Evolutionary conservation across 805 yeast genomes (phyloP), one percentile per base, ranked within the genome.

Genomic region (Kregervanrija pseudodelftensis): DNA sequence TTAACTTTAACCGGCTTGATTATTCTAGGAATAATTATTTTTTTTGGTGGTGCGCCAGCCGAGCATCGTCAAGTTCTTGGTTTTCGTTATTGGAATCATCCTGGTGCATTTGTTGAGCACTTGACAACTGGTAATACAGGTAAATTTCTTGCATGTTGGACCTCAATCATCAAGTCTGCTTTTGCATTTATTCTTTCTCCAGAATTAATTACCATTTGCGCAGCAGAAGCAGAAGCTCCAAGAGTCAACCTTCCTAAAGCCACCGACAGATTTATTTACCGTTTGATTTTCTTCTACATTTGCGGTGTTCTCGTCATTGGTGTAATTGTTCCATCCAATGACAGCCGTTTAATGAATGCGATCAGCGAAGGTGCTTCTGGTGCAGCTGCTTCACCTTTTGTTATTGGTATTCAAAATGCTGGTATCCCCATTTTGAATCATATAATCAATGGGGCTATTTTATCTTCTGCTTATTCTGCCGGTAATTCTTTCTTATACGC

Each of bases 341-440:
- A 72, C 53, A 59, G 57, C 36, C 59, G 67, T 46, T 64, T 73
- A 41, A 63, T 75, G 52, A 53, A 52, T 39, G 76, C 76, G 13
- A 62, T 74, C 53, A 69, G 66, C n/a, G 65, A 68, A 33, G 82
- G 80, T 52, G 49, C 61, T 11, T 53, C 68, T 11, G 77, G 79
- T 50, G 93, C 95, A 5, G 77, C 82, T 39, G 91, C 91, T 15
- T 84, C 95, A 12, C 96, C 96, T 32, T 88, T 85, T 56, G 91
- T 86, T 43, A 81, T 86, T 59, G 95, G 95, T 44, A 82, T 87
- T 56, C 77, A 77, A 56, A 74, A 72, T 52, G 85, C 87, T 13
- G 70, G 76, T 41, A 85, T 87, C 51, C 59, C 61, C 30, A 90
- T 77, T 2, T 68, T 88, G 51, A 90, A 87, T 45, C 85, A 82